Evolutionary conservation across 2,329 filamentous ascomycete species (phyloP).

Genomic region (Claviceps sp.): DNA sequence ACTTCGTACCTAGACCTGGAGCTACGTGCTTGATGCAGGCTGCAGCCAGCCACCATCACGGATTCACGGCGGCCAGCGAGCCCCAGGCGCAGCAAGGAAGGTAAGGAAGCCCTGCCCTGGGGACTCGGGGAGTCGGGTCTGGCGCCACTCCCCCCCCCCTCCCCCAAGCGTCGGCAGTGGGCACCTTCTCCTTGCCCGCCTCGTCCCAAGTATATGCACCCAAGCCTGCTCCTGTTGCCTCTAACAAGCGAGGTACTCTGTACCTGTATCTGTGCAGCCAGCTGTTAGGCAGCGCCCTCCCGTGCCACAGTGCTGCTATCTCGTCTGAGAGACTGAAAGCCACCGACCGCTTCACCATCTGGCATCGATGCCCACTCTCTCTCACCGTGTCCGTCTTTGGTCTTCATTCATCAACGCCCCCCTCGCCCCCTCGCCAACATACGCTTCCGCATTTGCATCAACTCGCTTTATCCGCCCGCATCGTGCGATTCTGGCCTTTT

Average conservation of each 20-base stretch:
- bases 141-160: not conserved
- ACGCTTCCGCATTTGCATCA: conserved; percentile 1
- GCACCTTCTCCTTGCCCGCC: not conserved
- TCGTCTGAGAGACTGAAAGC: not conserved
- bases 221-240: too few species aligned
- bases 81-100: not conserved
- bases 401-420: conserved; percentile 2
- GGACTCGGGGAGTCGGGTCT: not conserved
- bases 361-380: not conserved
- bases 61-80: not conserved
- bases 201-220: too few species aligned
- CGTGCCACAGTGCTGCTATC: conserved; percentile 1
- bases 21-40: too few species aligned
- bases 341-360: not conserved
- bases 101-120: not conserved
- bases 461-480: not conserved
- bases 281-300: conserved; percentile 1
- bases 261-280: not conserved
- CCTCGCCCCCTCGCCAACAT: not conserved
- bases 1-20: too few species aligned
- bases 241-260: not conserved
- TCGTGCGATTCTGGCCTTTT: conserved; percentile 3
- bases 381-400: conserved; percentile 3
- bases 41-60: too few species aligned
- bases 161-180: not conserved